phyloP scores from a whole-genome alignment of 176 grass and related monocot genomes.

The Eleusine coracana region DNA sequence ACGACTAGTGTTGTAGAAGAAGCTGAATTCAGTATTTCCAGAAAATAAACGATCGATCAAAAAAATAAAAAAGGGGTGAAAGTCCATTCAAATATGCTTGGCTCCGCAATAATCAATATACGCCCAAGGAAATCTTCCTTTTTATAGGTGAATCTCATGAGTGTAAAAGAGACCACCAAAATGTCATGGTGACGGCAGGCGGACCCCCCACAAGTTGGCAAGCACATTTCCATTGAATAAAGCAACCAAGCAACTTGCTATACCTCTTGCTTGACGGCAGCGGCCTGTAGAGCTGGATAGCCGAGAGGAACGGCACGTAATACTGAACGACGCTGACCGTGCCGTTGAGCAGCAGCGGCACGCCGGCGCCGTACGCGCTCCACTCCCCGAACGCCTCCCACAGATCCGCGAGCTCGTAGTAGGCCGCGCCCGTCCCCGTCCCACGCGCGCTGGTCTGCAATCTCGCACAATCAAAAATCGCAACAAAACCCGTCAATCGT shows the following conservation, averaged over 20 bases:
- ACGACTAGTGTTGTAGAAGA: not conserved
- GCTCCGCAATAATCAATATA: not conserved
- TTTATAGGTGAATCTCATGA: not conserved
- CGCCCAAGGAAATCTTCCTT: not conserved
- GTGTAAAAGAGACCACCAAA: not conserved
- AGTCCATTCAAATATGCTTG: not conserved
- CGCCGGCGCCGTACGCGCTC: constrained; percentile 82
- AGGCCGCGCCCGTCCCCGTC: constrained; percentile 28
- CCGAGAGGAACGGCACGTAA: constrained; percentile 80
- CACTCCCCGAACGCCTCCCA: constrained; percentile 85
- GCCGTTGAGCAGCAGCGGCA: constrained; percentile 70
- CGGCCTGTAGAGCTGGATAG: constrained; percentile 68
- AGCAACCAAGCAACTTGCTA: not conserved
- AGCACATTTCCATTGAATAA: not conserved
- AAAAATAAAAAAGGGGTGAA: not conserved
- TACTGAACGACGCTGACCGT: constrained; percentile 74
- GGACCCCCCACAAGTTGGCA: not conserved
- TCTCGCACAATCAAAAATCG: not conserved
- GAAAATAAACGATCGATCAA: not conserved
- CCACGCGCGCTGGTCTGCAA: constrained; percentile 37
- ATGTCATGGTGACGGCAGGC: not conserved
- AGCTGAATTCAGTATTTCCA: not conserved
- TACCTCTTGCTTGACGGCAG: constrained; percentile 33
- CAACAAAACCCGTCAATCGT: not conserved
- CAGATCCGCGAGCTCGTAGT: constrained; percentile 76